Evolutionary conservation across 805 yeast genomes (phyloP).

Genomic region (Spathaspora boniae): DNA sequence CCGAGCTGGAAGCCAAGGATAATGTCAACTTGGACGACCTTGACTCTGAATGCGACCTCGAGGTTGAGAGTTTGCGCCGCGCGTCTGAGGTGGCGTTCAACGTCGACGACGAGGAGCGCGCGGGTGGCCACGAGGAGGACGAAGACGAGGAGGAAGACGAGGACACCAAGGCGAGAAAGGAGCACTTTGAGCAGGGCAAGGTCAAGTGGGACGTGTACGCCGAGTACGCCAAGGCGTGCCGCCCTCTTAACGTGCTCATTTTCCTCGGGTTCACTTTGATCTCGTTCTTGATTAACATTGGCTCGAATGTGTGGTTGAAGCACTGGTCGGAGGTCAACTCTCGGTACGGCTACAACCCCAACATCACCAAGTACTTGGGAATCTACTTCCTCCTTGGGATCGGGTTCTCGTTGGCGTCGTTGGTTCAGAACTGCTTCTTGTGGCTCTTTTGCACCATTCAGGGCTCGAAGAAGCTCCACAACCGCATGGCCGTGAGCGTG

Average conservation of each 20-base stretch:
- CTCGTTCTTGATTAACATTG: constrained; percentile 59
- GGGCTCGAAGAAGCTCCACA: constrained; percentile 75
- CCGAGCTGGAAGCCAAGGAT: constrained; percentile 13
- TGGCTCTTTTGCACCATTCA: constrained; percentile 81
- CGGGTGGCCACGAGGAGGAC: constrained; percentile 12
- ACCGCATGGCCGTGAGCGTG: constrained; percentile 66
- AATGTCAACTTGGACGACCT: constrained; percentile 25
- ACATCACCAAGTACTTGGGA: constrained; percentile 66
- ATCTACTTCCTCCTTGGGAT: constrained; percentile 76
- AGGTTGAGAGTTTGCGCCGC: constrained; percentile 46
- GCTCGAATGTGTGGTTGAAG: constrained; percentile 87
- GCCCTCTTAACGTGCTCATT: constrained; percentile 57
- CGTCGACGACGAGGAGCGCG: constrained; percentile 38
- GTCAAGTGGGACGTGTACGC: constrained; percentile 84
- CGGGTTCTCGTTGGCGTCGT: constrained; percentile 54
- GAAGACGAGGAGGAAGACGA: constrained; percentile 36
- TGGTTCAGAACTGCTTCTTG: constrained; percentile 64
- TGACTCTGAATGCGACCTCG: constrained; percentile 29
- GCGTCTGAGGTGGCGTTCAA: constrained; percentile 56
- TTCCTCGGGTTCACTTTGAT: constrained; percentile 54
- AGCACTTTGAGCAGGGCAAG: constrained; percentile 88
- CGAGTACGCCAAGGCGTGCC: constrained; percentile 87
- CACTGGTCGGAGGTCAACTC: constrained; percentile 95
- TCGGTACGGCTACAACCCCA: constrained; percentile 63
- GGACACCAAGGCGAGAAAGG: constrained; percentile 50